phyloP scores from a whole-genome alignment of 305 asterid species.

The Solanum aculeatissimum region DNA sequence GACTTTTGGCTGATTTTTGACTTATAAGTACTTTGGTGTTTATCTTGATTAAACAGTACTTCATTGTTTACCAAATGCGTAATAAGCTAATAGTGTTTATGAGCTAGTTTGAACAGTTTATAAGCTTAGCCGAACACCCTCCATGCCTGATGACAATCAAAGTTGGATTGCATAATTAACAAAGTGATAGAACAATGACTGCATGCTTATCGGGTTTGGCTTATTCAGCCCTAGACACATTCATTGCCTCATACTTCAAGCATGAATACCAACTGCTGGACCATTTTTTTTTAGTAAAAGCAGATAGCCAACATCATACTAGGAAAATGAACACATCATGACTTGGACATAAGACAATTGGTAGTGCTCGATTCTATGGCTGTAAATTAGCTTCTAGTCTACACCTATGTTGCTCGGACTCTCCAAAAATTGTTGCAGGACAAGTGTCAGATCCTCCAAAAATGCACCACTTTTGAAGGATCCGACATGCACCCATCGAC shows the following conservation, averaged over 20 bases:
- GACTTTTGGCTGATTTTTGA: not conserved
- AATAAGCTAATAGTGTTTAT: not conserved
- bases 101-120: not conserved
- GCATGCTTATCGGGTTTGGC: not conserved
- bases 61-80: not conserved
- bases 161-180: not conserved
- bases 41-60: not conserved
- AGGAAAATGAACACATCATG: not conserved
- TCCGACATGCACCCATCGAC: not conserved
- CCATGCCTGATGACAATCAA: not conserved
- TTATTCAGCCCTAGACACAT: not conserved
- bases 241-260: not conserved
- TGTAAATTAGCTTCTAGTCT: not conserved
- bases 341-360: not conserved
- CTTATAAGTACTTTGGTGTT: not conserved
- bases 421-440: not conserved
- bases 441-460: not conserved
- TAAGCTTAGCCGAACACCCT: not conserved
- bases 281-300: not conserved
- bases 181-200: not conserved
- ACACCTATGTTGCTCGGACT: not conserved
- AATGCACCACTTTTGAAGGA: not conserved
- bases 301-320: not conserved
- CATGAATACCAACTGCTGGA: not conserved
- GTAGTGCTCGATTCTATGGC: not conserved